Evolutionary conservation across 176 grass and related monocot species (phyloP).

Genomic region (Elymus sibiricus): DNA sequence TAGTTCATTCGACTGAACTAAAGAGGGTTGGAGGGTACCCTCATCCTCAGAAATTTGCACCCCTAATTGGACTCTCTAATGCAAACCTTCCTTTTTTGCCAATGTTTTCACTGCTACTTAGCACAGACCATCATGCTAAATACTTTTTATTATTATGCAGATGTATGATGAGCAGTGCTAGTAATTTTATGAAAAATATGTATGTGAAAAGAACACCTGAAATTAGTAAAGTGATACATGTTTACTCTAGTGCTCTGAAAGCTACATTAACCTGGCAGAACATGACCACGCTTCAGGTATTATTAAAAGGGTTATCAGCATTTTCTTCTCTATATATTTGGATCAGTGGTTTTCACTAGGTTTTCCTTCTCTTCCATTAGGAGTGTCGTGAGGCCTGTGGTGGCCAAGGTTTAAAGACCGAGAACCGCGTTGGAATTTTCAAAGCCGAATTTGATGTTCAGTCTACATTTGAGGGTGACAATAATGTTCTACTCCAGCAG

Average conservation of each 20-base stretch:
- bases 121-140: conserved; percentile 19
- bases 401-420: conserved; percentile 94
- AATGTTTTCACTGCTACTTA: neutral
- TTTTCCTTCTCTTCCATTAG: conserved; percentile 40
- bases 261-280: conserved; percentile 91
- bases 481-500: conserved; percentile 96
- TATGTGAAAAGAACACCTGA: conserved; percentile 84
- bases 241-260: conserved; percentile 98
- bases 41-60: no score
- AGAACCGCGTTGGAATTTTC: conserved; percentile 85
- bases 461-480: conserved; percentile 97
- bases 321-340: conserved; percentile 14
- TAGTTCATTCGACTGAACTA: no score
- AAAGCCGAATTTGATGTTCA: conserved; percentile 99
- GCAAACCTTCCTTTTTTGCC: neutral
- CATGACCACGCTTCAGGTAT: conserved; percentile 92
- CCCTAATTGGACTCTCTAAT: neutral
- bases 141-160: conserved; percentile 37
- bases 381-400: conserved; percentile 96
- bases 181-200: conserved; percentile 84
- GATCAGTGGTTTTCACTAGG: conserved; percentile 8
- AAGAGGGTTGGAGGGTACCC: no score
- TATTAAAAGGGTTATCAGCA: conserved; percentile 12
- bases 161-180: conserved; percentile 82
- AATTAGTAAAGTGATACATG: conserved; percentile 71